Conservation (phyloP, 352 stramenopile species). For the Phytophthora sojae region DNA sequence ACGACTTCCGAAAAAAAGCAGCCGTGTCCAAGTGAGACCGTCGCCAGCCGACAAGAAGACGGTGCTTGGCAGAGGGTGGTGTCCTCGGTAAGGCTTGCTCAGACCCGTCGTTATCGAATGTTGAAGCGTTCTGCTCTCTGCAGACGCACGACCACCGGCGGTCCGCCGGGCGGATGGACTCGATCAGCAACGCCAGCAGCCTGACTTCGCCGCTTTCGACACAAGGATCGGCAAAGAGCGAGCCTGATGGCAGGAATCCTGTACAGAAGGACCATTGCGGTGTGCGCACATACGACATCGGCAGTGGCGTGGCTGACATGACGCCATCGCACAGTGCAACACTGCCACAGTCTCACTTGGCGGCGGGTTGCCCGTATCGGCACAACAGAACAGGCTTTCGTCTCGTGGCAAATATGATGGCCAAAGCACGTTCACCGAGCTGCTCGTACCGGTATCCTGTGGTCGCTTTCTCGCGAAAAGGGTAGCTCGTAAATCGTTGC, state of each 20-base stretch:
- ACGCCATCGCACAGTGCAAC: not conserved
- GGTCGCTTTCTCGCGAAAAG: too few relatives aligned
- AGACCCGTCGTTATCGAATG: constrained; percentile 3
- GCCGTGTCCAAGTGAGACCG: not conserved
- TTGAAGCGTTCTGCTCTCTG: constrained; percentile 34
- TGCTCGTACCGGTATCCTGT: too few relatives aligned
- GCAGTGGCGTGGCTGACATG: not conserved
- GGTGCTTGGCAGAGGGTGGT: constrained; percentile 11
- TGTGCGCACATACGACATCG: not conserved
- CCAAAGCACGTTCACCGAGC: too few relatives aligned
- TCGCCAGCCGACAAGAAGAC: not conserved
- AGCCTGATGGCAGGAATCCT: not conserved
- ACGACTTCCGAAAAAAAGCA: not conserved
- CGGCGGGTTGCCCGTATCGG: too few relatives aligned
- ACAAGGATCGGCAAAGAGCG: constrained; percentile 25
- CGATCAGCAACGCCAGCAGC: constrained; percentile 21
- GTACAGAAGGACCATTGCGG: not conserved
- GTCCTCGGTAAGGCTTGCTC: not conserved
- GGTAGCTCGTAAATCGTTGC: too few relatives aligned
- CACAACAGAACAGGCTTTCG: too few relatives aligned
- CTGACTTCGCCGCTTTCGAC: constrained; percentile 13
- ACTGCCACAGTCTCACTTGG: too few relatives aligned
- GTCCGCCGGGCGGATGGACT: constrained; percentile 20
- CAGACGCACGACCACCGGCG: not conserved
- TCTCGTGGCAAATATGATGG: too few relatives aligned